phyloP scores from a whole-genome alignment of 139 green algal genomes.

The Chlorella sp. region DNA sequence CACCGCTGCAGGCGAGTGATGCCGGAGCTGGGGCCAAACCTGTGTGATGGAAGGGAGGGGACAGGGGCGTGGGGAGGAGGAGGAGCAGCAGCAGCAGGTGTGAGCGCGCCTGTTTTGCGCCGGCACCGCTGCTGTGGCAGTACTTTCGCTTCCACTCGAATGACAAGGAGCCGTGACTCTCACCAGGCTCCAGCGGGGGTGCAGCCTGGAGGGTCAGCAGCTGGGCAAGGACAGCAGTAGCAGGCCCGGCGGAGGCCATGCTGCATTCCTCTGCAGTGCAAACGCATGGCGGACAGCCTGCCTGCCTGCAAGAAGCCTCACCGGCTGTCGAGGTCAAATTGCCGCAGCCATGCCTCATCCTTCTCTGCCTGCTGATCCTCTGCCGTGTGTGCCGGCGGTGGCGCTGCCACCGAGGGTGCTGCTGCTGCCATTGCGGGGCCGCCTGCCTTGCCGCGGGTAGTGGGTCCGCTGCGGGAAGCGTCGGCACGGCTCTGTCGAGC shows the following conservation, averaged over 20 bases:
- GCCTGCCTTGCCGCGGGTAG: too few relatives aligned
- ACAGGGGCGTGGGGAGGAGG: not conserved
- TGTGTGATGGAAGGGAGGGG: not conserved
- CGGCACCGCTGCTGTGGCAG: too few relatives aligned
- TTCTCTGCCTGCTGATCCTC: slow-evolving; percentile 15
- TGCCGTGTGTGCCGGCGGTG: not conserved
- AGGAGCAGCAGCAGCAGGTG: not conserved
- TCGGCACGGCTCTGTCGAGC: too few relatives aligned
- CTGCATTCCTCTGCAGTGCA: not conserved
- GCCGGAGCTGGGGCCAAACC: slow-evolving; percentile 42
- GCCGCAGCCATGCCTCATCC: slow-evolving; percentile 11
- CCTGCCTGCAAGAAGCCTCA: not conserved
- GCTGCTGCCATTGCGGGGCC: not conserved
- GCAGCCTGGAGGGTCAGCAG: too few relatives aligned
- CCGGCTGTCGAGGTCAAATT: slow-evolving; percentile 32
- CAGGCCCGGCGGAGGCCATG: not conserved
- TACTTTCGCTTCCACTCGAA: too few relatives aligned
- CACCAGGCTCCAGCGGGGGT: too few relatives aligned
- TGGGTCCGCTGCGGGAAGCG: too few relatives aligned
- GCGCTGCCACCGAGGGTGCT: too few relatives aligned
- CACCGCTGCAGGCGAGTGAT: slow-evolving; percentile 43
- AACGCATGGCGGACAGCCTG: not conserved
- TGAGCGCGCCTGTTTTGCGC: too few relatives aligned
- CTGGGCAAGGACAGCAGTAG: not conserved
- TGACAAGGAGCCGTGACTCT: too few relatives aligned